Evolutionary conservation across 345 rosid species (phyloP).

Genomic region (Lumnitzera racemosa): DNA sequence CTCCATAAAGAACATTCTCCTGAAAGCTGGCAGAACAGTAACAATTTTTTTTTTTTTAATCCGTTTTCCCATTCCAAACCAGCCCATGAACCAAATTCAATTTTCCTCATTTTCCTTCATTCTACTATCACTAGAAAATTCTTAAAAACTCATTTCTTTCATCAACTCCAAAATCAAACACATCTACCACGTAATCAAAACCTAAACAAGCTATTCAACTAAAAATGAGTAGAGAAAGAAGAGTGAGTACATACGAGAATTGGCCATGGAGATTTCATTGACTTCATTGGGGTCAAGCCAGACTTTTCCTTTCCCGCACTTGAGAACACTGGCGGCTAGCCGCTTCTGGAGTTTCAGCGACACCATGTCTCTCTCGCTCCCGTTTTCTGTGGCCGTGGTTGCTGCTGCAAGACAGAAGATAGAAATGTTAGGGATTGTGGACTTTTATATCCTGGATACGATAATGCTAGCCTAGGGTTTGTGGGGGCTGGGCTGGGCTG

Average conservation of each 20-base stretch:
- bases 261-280: slow-evolving; percentile 84
- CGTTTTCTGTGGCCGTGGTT: background rate
- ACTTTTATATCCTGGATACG: background rate
- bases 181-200: background rate
- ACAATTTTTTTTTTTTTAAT: too few species aligned
- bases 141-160: too few species aligned
- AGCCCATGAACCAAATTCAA: too few species aligned
- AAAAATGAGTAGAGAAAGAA: background rate
- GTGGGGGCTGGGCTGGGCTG: too few species aligned
- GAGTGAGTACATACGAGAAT: slow-evolving; percentile 49
- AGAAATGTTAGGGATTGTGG: background rate
- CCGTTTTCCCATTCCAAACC: too few species aligned
- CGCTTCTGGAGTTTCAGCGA: slow-evolving; percentile 83
- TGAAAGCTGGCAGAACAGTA: too few species aligned
- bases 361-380: slow-evolving; percentile 43
- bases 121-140: too few species aligned
- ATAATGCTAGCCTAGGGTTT: too few species aligned
- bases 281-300: slow-evolving; percentile 90
- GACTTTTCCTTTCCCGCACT: slow-evolving; percentile 73
- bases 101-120: too few species aligned
- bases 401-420: background rate
- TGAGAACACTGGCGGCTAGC: slow-evolving; percentile 64
- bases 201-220: background rate
- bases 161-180: too few species aligned
- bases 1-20: too few species aligned